Percentiles rank a stretch among this genome's conserved stretches.
These are phyloP conservation scores for Aspergillus saccharolyticus DNA, from an alignment of 495 filamentous ascomycete species.

Conservation along the genomic window DNA sequence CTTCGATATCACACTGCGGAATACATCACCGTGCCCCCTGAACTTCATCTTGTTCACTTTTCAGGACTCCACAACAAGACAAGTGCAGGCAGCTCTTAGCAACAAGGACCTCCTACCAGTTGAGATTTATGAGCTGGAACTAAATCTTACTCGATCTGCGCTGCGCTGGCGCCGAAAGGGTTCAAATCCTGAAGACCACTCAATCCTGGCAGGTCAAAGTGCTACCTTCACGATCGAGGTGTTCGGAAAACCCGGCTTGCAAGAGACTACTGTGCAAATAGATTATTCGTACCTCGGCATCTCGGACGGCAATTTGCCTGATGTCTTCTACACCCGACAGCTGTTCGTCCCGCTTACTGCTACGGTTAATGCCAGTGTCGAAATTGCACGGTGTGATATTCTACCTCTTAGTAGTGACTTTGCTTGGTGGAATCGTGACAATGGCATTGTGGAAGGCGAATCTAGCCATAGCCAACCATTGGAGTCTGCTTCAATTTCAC, in stretches of 20 bases:
- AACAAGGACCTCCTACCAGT: constrained; percentile 70
- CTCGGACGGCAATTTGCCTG: constrained; percentile 56
- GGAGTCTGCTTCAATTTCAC: constrained; percentile 32
- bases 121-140: constrained; percentile 79
- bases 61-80: constrained; percentile 76
- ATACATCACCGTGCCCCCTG: constrained; percentile 69
- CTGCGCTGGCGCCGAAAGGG: constrained; percentile 57
- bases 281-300: constrained; percentile 73
- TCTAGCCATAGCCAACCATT: constrained; percentile 11
- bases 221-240: constrained; percentile 79
- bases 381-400: constrained; percentile 72
- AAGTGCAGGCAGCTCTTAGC: constrained; percentile 66
- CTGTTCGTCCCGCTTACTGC: constrained; percentile 76
- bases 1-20: constrained; percentile 77
- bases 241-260: constrained; percentile 76
- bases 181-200: constrained; percentile 39
- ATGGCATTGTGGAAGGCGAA: constrained; percentile 11
- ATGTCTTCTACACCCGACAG: constrained; percentile 78
- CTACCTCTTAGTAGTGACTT: constrained; percentile 61
- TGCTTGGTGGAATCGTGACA: constrained; percentile 44
- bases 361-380: constrained; percentile 86
- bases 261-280: constrained; percentile 74
- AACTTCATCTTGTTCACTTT: constrained; percentile 84
- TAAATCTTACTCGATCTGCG: constrained; percentile 71
- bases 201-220: constrained; percentile 63